Conservation (phyloP, 345 rosid genomes). For the Lumnitzera littorea region DNA sequence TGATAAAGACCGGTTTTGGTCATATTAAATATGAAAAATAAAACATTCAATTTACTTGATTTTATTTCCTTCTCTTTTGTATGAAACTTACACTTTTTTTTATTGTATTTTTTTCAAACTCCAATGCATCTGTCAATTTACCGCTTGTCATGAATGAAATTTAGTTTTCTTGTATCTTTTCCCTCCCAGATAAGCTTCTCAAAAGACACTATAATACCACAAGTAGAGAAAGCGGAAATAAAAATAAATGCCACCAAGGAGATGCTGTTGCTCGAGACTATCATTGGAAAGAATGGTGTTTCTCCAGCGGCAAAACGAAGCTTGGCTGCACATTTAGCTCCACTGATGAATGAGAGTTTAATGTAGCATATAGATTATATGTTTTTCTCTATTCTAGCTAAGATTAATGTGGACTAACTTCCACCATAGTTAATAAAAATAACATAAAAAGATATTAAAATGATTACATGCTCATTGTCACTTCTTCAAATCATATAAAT, state of each 20-base stretch:
- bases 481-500: too few species aligned
- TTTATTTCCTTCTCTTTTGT: too few species aligned
- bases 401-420: too few species aligned
- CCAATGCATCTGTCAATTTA: neutral
- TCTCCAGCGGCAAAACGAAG: conserved; percentile 52
- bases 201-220: conserved; percentile 49
- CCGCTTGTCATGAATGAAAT: neutral
- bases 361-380: too few species aligned
- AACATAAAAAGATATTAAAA: too few species aligned
- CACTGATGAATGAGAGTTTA: conserved; percentile 17
- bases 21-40: too few species aligned
- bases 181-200: conserved; percentile 55
- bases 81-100: too few species aligned
- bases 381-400: too few species aligned
- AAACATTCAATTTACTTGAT: too few species aligned
- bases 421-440: too few species aligned
- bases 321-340: conserved; percentile 46
- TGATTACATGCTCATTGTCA: too few species aligned
- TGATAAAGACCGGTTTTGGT: too few species aligned
- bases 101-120: neutral
- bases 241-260: conserved; percentile 47
- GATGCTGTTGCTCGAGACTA: conserved; percentile 63
- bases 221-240: conserved; percentile 35
- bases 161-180: neutral
- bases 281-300: conserved; percentile 70